Conservation (phyloP, 2,329 filamentous ascomycete species). For the Arthroderma uncinatum region DNA sequence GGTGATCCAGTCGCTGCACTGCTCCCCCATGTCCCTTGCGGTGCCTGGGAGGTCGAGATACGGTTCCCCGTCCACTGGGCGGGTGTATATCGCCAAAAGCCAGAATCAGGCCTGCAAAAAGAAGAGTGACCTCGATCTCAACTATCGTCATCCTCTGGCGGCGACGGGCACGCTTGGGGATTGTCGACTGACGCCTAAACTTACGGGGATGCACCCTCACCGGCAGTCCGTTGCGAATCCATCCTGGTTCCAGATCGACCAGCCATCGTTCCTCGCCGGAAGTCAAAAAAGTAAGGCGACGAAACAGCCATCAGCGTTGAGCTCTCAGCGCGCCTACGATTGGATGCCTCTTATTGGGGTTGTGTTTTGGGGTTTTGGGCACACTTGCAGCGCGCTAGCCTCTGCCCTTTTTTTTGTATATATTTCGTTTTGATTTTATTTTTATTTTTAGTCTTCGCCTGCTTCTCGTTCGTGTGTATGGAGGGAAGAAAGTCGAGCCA, state of each 20-base stretch:
- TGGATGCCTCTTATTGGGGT: constrained; percentile 26
- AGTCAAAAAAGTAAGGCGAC: constrained; percentile 25
- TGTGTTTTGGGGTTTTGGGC: constrained; percentile 14
- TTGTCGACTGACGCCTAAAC: constrained; percentile 1
- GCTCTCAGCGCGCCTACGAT: constrained; percentile 21
- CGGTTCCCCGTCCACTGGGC: constrained; percentile 11
- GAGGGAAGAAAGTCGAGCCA: background rate
- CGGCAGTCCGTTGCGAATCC: constrained; percentile 8
- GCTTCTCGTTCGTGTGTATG: background rate
- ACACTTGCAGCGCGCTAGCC: constrained; percentile 15
- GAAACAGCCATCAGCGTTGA: constrained; percentile 12
- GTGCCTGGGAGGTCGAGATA: constrained; percentile 10
- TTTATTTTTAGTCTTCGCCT: background rate
- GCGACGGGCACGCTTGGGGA: background rate
- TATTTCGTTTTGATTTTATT: background rate
- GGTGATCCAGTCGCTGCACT: background rate
- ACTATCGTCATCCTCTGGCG: background rate
- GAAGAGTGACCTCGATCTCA: background rate
- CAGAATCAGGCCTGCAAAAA: background rate
- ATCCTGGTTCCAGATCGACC: constrained; percentile 13
- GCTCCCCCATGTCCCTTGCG: constrained; percentile 1
- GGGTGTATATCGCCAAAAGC: background rate
- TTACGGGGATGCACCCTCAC: background rate
- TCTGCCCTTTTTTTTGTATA: background rate
- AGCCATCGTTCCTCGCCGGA: constrained; percentile 9